These are phyloP conservation scores for Debaryomyces sp. DNA, from an alignment of 1,139 yeast genomes.

Conservation along the genomic window DNA sequence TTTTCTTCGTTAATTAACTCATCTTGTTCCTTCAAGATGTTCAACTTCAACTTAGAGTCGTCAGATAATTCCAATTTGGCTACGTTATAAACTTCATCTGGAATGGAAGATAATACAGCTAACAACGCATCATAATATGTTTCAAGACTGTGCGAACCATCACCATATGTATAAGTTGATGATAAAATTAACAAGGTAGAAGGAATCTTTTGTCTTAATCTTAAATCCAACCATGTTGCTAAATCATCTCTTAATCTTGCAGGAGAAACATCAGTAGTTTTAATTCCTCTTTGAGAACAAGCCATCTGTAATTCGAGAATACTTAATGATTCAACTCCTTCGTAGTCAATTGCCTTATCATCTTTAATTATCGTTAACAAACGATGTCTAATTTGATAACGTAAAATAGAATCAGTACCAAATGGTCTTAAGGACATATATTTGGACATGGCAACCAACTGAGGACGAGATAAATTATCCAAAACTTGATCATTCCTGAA, in stretches of 20 bases:
- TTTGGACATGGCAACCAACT: conserved; percentile 87
- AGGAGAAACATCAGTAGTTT: conserved; percentile 75
- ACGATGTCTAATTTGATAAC: conserved; percentile 92
- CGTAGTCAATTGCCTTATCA: conserved; percentile 89
- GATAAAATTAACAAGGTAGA: conserved; percentile 84
- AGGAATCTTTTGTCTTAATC: conserved; percentile 89
- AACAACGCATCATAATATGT: conserved; percentile 84
- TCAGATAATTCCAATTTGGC: conserved; percentile 89
- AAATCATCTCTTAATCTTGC: conserved; percentile 82
- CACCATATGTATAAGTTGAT: conserved; percentile 91
- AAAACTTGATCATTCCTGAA: conserved; percentile 93
- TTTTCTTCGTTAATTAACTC: conserved; percentile 92
- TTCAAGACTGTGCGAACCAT: conserved; percentile 59
- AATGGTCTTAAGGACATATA: conserved; percentile 91
- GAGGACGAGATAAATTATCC: conserved; percentile 89
- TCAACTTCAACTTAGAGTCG: conserved; percentile 81
- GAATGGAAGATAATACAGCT: conserved; percentile 92
- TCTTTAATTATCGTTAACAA: conserved; percentile 89
- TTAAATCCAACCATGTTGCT: conserved; percentile 84
- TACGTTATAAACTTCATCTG: conserved; percentile 94
- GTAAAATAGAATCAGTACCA: conserved; percentile 90
- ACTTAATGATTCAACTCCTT: conserved; percentile 85
- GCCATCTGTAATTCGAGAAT: conserved; percentile 87
- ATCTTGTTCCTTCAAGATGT: conserved; percentile 93
- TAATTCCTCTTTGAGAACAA: conserved; percentile 93